Evolutionary conservation across 2,329 filamentous ascomycete species (phyloP), one percentile per base, ranked within the genome.

Genomic region (Periconia sp.): DNA sequence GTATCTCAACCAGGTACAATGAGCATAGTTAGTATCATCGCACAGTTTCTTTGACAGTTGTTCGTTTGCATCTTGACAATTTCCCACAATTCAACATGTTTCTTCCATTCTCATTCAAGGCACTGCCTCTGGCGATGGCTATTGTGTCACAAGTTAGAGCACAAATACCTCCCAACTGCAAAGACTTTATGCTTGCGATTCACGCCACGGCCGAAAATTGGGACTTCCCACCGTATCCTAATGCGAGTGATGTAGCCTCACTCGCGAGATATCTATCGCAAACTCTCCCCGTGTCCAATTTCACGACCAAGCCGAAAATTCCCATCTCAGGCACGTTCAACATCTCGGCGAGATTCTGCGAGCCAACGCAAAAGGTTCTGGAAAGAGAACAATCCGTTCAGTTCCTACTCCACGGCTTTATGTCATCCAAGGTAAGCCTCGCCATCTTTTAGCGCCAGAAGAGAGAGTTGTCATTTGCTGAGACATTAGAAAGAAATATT

Each of bases 401-500:
- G 42, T 35, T 50, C 17, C 41, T 50, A 7, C 30, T 50, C 3
- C 48, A 50, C 15, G 48, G 48, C 15, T 31, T 50, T 14, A 19
- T 15, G 6, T 45, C 31, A 20, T 20, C 20, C 3, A 50, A 50
- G 19, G 48, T 44, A 2, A 44, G 41, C 3, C 20, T 20, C n/a
- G 23, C 31, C 5, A 19, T 35, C 19, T 31, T 17, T n/a, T n/a
- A n/a, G 30, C 6, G 35, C 10, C 11, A 37, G 3, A 14, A 37
- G 13, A 14, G 5, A n/a, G 13, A n/a, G 13, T n/a, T 37, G 13
- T 14, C 33, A 27, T 27, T 27, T 27, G 8, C 23, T 27, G 33
- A 37, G 15, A n/a, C 7, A 14, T 37, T 37, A n/a, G 3, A 37
- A 13, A 37, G 33, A 3, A 3, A 11, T 37, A 37, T n/a, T 37